These are phyloP conservation scores for Pythium volutum DNA, from an alignment of 352 stramenopile genomes.

Conservation along the genomic window DNA sequence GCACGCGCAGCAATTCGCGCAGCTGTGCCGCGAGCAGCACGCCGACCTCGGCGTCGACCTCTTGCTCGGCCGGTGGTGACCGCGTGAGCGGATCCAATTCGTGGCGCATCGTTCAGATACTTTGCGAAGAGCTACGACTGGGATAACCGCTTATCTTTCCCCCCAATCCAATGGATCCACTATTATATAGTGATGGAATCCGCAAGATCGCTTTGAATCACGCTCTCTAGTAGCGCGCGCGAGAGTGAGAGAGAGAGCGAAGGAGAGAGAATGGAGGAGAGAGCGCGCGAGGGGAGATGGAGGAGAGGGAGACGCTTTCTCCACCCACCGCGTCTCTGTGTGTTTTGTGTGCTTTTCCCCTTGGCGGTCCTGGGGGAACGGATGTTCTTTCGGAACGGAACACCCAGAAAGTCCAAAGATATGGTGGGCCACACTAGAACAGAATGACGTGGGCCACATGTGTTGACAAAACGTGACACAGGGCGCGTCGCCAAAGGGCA, in stretches of 20 bases:
- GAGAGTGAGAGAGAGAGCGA: no score
- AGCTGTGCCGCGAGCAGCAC: slow-evolving; percentile 23
- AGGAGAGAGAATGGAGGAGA: not conserved
- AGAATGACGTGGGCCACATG: not conserved
- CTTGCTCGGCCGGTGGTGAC: slow-evolving; percentile 22
- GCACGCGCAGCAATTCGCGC: slow-evolving; percentile 19
- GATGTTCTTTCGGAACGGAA: not conserved
- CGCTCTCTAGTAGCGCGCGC: no score
- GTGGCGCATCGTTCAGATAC: slow-evolving; percentile 18
- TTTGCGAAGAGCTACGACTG: not conserved
- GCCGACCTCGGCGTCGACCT: slow-evolving; percentile 24
- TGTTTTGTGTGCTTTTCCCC: not conserved
- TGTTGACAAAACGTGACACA: not conserved
- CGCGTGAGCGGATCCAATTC: slow-evolving; percentile 22
- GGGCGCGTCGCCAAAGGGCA: not conserved
- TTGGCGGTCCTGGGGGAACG: not conserved
- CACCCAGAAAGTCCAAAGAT: not conserved
- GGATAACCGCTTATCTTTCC: not conserved
- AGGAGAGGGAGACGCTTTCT: not conserved
- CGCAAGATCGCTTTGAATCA: not conserved
- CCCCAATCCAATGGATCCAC: not conserved
- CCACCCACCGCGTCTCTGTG: not conserved
- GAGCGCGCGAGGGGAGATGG: not conserved
- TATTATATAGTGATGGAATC: no score
- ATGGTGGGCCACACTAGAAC: not conserved